Conservation (phyloP, 306 rosid species). For the Cucumis melo region DNA sequence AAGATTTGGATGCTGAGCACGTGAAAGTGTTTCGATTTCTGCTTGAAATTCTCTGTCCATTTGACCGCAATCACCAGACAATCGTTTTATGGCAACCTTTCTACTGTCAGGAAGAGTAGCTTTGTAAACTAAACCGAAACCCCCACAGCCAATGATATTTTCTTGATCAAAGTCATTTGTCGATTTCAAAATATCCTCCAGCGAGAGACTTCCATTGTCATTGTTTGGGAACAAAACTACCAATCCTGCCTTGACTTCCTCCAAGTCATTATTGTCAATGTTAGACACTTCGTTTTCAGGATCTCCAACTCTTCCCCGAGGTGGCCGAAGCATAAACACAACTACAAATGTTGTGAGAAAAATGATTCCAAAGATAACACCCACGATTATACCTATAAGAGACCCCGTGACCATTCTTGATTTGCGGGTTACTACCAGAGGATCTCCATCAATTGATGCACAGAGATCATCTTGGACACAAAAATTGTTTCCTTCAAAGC, state of each 20-base stretch:
- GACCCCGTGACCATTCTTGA: conserved; percentile 1
- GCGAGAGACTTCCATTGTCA: conserved; percentile 15
- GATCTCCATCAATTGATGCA: background rate
- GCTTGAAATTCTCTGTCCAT: conserved; percentile 34
- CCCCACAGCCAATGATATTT: conserved; percentile 30
- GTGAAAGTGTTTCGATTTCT: conserved; percentile 34
- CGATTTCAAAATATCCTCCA: conserved; percentile 23
- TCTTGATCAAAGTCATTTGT: conserved; percentile 24
- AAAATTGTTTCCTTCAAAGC: conserved; percentile 17
- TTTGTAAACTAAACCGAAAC: conserved; percentile 34
- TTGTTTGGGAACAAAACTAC: conserved; percentile 2
- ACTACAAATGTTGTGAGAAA: conserved; percentile 4
- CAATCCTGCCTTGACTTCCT: background rate
- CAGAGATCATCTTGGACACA: background rate
- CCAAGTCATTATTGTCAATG: background rate
- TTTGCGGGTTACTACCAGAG: background rate
- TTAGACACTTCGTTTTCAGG: background rate
- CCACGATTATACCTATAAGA: conserved; percentile 19
- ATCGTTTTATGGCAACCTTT: conserved; percentile 28
- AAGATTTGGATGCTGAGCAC: conserved; percentile 34
- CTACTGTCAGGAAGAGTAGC: conserved; percentile 27
- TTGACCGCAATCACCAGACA: conserved; percentile 33
- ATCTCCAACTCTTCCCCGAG: background rate
- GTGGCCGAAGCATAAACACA: conserved; percentile 9
- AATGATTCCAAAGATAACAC: background rate